Conservation (phyloP, 2,329 filamentous ascomycete genomes). For the Berkeleyomyces basicola region DNA sequence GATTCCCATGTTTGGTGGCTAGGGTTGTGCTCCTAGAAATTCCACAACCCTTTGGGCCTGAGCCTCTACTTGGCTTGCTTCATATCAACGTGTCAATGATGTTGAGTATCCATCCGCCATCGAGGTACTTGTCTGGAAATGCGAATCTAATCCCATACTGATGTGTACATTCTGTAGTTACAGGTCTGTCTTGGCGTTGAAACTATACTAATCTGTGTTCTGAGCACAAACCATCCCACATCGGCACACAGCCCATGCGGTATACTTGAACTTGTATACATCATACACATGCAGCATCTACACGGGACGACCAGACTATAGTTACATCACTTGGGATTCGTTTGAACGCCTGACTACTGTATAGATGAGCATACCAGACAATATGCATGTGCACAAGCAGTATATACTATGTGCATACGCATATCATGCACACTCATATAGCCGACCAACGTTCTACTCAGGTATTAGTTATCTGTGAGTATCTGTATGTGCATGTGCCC, state of each 20-base stretch:
- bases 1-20: neutral
- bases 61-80: neutral
- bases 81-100: neutral
- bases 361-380: too few species aligned
- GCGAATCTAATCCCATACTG: too few species aligned
- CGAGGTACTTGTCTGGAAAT: too few species aligned
- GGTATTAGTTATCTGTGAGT: neutral
- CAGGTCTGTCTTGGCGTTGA: too few species aligned
- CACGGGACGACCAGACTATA: neutral
- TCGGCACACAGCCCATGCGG: too few species aligned
- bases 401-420: neutral
- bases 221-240: too few species aligned
- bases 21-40: constrained; percentile 2
- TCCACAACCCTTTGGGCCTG: neutral
- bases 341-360: neutral
- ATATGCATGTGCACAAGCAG: neutral
- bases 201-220: too few species aligned
- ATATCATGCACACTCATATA: neutral
- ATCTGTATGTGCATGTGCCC: neutral
- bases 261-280: too few species aligned
- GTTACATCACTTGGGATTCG: neutral
- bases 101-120: neutral
- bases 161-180: too few species aligned
- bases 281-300: neutral
- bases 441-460: too few species aligned